Evolutionary conservation across 1,284 basidiomycete genomes (phyloP), one percentile per base, ranked within the genome.

Genomic region (Tremellales sp.): DNA sequence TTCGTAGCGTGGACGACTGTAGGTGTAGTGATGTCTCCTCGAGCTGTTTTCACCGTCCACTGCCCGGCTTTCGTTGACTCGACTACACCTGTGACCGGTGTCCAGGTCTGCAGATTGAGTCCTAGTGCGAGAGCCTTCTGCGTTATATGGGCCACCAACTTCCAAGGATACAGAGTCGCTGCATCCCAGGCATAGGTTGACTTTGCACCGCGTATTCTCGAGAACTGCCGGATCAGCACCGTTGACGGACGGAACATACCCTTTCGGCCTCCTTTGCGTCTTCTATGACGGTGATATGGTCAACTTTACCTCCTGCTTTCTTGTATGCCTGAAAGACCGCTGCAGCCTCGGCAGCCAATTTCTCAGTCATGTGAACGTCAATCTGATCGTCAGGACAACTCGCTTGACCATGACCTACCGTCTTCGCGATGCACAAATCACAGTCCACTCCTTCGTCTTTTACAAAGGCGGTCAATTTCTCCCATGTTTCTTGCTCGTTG

Each of bases 371-470:
- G 19, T 34, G 25, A 6, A 54, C 47, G 40, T 60, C 58, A 21
- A 56, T 36, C 57, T 56, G 18, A 36, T 9, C 34, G 34, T 27
- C 9, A 13, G 3, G 34, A 5, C 43, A 36, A 36, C 9, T 16
- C 22, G 6, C 16, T 4, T 10, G 13, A 9, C 14, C 6, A 19
- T 28, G 26, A 47, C 51, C 26, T 24, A 58, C 56, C 5, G 56
- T 60, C 40, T 57, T 55, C 14, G 56, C 53, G 16, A 52, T 41
- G 53, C 49, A 56, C 5, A 58, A 40, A 14, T 61, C 61, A 33
- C 61, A 63, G n/a, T 63, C 48, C 14, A 63, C 52, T 3, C 53
- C 32, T 26, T 63, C 43, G 7, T 55, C 35, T 25, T 44, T 45
- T 6, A 63, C 55, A 43, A 56, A 63, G 2, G 19, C 40, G 16